Evolutionary conservation across 2,329 filamentous ascomycete genomes (phyloP).

Genomic region (Raffaelea deltoideospora): DNA sequence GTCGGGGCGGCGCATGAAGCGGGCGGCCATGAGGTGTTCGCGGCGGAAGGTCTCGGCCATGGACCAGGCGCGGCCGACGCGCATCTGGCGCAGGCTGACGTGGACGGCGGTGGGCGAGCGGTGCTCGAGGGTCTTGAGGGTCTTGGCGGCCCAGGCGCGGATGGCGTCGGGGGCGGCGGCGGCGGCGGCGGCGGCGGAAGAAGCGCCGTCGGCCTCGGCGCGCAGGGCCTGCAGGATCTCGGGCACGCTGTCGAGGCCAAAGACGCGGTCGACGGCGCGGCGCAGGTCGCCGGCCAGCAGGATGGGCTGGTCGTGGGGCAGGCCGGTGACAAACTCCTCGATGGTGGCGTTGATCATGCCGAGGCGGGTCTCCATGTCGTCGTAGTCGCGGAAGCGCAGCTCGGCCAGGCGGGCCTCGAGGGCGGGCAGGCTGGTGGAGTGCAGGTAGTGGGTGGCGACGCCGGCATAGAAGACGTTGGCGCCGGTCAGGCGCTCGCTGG

Average conservation of each 20-base stretch:
- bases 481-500: slow-evolving; percentile 68
- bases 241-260: slow-evolving; percentile 48
- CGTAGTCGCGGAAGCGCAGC: slow-evolving; percentile 72
- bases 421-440: slow-evolving; percentile 71
- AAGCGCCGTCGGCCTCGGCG: slow-evolving; percentile 32
- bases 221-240: slow-evolving; percentile 57
- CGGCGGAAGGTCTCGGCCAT: slow-evolving; percentile 74
- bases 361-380: slow-evolving; percentile 46
- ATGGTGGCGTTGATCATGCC: slow-evolving; percentile 71
- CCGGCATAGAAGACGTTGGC: slow-evolving; percentile 82
- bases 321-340: slow-evolving; percentile 76
- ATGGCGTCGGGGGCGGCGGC: slow-evolving; percentile 59
- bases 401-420: slow-evolving; percentile 79
- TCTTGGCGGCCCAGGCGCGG: slow-evolving; percentile 63
- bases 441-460: slow-evolving; percentile 88
- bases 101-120: slow-evolving; percentile 78
- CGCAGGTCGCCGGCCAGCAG: slow-evolving; percentile 55
- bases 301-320: slow-evolving; percentile 61
- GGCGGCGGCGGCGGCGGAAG: no score
- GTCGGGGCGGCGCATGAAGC: slow-evolving; percentile 84
- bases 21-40: slow-evolving; percentile 69
- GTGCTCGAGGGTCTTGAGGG: slow-evolving; percentile 56
- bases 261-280: slow-evolving; percentile 72
- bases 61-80: slow-evolving; percentile 56
- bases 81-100: slow-evolving; percentile 74